Conservation (phyloP, 1,284 basidiomycete genomes). For the Hypsizygus ulmarius region DNA sequence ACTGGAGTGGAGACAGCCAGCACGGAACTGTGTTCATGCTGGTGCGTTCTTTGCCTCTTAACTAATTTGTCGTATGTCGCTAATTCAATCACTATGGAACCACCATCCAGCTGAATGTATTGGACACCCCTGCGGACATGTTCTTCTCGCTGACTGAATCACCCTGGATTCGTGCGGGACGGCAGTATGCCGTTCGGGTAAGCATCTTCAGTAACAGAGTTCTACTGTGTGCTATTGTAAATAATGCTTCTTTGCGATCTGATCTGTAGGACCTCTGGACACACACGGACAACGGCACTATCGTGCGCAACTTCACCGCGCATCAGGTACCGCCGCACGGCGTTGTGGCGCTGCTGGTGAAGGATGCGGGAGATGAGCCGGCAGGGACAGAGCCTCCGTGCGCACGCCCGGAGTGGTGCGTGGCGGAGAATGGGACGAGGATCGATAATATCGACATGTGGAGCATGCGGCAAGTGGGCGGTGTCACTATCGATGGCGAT, state of each 20-base stretch:
- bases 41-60: slow-evolving; percentile 36
- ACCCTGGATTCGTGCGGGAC: slow-evolving; percentile 61
- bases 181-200: slow-evolving; percentile 57
- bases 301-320: slow-evolving; percentile 60
- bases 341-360: slow-evolving; percentile 63
- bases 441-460: slow-evolving; percentile 14
- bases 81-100: too few relatives aligned
- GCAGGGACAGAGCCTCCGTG: slow-evolving; percentile 47
- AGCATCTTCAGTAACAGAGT: slow-evolving; percentile 16
- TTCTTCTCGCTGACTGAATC: slow-evolving; percentile 62
- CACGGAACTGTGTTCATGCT: slow-evolving; percentile 55
- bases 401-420: slow-evolving; percentile 45
- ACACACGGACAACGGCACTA: slow-evolving; percentile 65
- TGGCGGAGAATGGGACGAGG: slow-evolving; percentile 38
- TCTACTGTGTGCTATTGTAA: neutral
- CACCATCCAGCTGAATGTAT: slow-evolving; percentile 40
- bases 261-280: slow-evolving; percentile 64
- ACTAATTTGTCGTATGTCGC: slow-evolving; percentile 26
- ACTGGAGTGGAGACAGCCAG: slow-evolving; percentile 49
- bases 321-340: slow-evolving; percentile 61
- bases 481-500: neutral
- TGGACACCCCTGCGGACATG: slow-evolving; percentile 49
- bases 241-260: neutral
- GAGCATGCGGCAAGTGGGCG: slow-evolving; percentile 3
- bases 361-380: slow-evolving; percentile 67